Evolutionary conservation across 2,329 filamentous ascomycete species (phyloP).

Genomic region (Fusarium falciforme): DNA sequence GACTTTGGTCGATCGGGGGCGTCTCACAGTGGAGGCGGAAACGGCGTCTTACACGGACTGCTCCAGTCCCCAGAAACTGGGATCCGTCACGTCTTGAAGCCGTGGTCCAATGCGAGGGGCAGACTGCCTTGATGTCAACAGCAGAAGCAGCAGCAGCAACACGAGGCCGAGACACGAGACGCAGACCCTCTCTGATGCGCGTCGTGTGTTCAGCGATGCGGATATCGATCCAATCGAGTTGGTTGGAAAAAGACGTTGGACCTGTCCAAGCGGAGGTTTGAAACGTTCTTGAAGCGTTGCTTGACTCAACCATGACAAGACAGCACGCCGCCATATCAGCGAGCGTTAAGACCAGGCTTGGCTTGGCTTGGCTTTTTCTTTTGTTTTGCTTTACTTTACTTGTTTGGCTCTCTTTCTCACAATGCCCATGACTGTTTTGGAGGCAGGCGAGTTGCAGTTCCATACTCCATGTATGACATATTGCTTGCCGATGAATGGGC

Average conservation of each 20-base stretch:
- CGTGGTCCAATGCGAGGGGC: slow-evolving; percentile 17
- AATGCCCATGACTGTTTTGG: not conserved
- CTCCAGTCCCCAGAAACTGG: slow-evolving; percentile 11
- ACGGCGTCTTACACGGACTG: slow-evolving; percentile 13
- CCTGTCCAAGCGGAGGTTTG: slow-evolving; percentile 23
- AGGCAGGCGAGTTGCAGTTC: not conserved
- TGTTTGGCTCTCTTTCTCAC: not conserved
- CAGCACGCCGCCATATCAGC: not conserved
- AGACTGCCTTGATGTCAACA: not conserved
- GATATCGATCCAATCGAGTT: slow-evolving; percentile 22
- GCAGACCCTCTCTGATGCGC: slow-evolving; percentile 19
- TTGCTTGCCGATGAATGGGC: not conserved
- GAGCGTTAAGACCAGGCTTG: not conserved
- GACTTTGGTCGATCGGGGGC: slow-evolving; percentile 13
- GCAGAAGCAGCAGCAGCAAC: not conserved
- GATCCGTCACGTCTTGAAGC: slow-evolving; percentile 8
- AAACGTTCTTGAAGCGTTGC: slow-evolving; percentile 19
- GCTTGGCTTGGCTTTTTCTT: not conserved
- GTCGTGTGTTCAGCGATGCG: slow-evolving; percentile 18
- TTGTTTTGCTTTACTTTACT: not conserved
- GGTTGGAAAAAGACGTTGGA: slow-evolving; percentile 15
- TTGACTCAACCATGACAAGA: slow-evolving; percentile 17
- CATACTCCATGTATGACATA: not conserved
- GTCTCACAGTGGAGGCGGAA: slow-evolving; percentile 20
- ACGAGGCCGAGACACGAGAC: slow-evolving; percentile 31